phyloP scores from a whole-genome alignment of 768 basidiomycete genomes.

The Serendipita vermifera region DNA sequence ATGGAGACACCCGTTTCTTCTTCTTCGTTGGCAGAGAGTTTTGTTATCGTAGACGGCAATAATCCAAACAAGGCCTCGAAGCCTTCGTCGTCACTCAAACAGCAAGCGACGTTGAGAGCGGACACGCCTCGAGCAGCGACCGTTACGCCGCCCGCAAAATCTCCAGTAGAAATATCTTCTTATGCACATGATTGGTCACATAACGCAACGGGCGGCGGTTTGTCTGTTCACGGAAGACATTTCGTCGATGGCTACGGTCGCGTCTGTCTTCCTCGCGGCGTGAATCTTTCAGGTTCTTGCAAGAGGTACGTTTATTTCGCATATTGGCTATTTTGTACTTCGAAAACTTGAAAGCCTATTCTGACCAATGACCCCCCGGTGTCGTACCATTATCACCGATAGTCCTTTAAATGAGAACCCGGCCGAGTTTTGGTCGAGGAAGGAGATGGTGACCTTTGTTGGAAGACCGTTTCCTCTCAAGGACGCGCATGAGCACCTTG shows the following conservation, averaged over 20 bases:
- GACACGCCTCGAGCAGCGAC: not conserved
- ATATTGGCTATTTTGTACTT: not conserved
- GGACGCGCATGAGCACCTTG: constrained; percentile 76
- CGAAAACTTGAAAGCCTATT: not conserved
- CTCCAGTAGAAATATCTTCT: constrained; percentile 20
- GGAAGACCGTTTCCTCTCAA: constrained; percentile 83
- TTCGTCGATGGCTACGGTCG: constrained; percentile 72
- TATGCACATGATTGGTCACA: constrained; percentile 67
- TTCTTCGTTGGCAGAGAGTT: constrained; percentile 1
- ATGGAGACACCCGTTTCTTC: no score
- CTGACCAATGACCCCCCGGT: not conserved
- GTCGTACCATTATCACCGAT: not conserved
- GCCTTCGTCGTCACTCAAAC: not conserved
- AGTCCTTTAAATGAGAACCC: constrained; percentile 56
- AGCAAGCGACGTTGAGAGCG: not conserved
- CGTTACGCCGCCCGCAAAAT: not conserved
- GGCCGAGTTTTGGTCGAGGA: not conserved
- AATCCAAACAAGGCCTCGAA: not conserved
- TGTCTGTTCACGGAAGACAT: constrained; percentile 58
- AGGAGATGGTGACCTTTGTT: constrained; percentile 61
- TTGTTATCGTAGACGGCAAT: not conserved
- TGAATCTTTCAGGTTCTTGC: constrained; percentile 69
- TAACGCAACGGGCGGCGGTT: constrained; percentile 38
- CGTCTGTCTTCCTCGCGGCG: constrained; percentile 69
- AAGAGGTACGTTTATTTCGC: constrained; percentile 50